A percentile compares a stretch with the other conserved stretches of the same genome.
These are phyloP conservation scores for Nitzschia sp. DNA, from an alignment of 108 stramenopile species.

Conservation along the genomic window DNA sequence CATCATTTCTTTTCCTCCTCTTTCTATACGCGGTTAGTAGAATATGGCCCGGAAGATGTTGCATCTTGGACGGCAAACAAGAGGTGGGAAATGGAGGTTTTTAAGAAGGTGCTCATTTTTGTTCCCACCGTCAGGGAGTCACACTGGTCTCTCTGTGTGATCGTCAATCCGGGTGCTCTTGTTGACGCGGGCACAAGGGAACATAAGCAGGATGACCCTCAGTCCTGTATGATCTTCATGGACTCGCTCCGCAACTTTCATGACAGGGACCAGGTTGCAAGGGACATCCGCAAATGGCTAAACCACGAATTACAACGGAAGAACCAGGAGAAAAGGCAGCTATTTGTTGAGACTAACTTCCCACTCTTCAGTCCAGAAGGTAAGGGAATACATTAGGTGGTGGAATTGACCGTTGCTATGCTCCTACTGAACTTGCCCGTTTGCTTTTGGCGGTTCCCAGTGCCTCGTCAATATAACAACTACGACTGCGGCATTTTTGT, in stretches of 20 bases:
- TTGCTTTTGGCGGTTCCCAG: no score
- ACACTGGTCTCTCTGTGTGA: slow-evolving; percentile 95
- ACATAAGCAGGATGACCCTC: slow-evolving; percentile 14
- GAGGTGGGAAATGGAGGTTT: slow-evolving; percentile 83
- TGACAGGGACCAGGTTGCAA: slow-evolving; percentile 45
- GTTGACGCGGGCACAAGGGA: slow-evolving; percentile 6
- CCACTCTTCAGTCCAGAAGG: no score
- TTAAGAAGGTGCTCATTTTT: slow-evolving; percentile 86
- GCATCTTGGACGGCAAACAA: slow-evolving; percentile 79
- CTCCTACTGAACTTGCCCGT: no score
- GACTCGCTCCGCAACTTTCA: slow-evolving; percentile 82
- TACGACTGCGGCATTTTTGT: no score
- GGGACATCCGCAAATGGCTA: slow-evolving; percentile 63
- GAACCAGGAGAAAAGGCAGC: neutral
- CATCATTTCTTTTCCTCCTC: slow-evolving; percentile 87
- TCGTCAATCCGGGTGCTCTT: slow-evolving; percentile 86
- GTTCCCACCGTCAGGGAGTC: slow-evolving; percentile 89
- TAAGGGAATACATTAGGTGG: no score
- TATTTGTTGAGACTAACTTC: no score
- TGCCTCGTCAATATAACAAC: no score
- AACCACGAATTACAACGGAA: slow-evolving; percentile 74
- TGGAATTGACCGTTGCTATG: no score
- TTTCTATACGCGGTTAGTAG: slow-evolving; percentile 75
- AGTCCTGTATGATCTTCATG: slow-evolving; percentile 71
- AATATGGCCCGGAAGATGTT: slow-evolving; percentile 65